Percentiles rank a stretch among this genome's conserved stretches.
Evolutionary conservation across 2,329 filamentous ascomycete species (phyloP).

Genomic region (Chrysoporthe cubensis): DNA sequence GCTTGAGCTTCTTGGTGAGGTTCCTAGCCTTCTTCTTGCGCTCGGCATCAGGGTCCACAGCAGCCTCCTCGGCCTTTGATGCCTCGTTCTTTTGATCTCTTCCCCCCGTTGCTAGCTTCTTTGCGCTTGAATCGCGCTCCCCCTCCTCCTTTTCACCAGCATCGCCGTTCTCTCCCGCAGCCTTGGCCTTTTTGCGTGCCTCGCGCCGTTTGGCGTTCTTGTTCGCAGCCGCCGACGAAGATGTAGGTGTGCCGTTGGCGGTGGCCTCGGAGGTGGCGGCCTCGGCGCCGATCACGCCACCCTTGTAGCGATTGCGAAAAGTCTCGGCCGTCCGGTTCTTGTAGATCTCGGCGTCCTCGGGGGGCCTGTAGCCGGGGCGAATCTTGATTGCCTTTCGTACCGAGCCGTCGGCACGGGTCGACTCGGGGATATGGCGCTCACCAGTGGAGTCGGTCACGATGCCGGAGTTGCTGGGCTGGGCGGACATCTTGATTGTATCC

Average conservation of each 20-base stretch:
- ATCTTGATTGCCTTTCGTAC: constrained; percentile 95
- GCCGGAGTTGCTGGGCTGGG: constrained; percentile 63
- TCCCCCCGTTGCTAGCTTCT: constrained; percentile 13
- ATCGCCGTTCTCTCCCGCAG: constrained; percentile 55
- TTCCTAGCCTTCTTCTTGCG: constrained; percentile 92
- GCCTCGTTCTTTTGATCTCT: constrained; percentile 31
- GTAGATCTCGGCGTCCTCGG: constrained; percentile 95
- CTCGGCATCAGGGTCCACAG: constrained; percentile 72
- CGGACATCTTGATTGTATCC: constrained; percentile 44
- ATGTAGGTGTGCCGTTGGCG: neutral
- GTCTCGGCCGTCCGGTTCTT: constrained; percentile 87
- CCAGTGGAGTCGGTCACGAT: constrained; percentile 83
- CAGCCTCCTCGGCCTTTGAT: constrained; percentile 28
- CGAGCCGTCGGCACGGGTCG: constrained; percentile 82
- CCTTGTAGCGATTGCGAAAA: constrained; percentile 69
- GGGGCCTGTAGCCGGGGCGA: constrained; percentile 87
- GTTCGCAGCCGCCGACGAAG: constrained; percentile 59
- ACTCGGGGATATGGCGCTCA: constrained; percentile 87
- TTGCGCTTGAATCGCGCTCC: constrained; percentile 29
- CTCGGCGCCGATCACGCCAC: constrained; percentile 36
- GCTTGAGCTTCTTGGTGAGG: constrained; percentile 91
- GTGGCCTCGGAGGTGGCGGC: constrained; percentile 39
- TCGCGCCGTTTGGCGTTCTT: constrained; percentile 84
- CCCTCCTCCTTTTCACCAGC: constrained; percentile 55
- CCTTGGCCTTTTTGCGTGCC: constrained; percentile 59